These are phyloP conservation scores for Colletotrichum plurivorum DNA, from an alignment of 2,329 filamentous ascomycete species.

Conservation along the genomic window DNA sequence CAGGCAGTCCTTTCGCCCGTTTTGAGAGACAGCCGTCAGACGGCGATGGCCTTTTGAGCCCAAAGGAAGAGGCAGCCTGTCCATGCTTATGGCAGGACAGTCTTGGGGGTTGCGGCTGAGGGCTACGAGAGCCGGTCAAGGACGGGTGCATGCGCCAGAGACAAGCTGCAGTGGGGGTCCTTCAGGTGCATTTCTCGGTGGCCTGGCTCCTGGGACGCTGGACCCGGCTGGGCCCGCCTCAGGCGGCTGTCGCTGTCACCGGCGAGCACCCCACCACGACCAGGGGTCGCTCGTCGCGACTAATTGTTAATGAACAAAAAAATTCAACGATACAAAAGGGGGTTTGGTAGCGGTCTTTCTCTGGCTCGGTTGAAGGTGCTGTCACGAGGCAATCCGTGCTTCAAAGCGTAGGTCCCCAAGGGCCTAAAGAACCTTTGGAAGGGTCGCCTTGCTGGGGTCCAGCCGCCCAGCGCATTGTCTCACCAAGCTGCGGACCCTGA, in stretches of 20 bases:
- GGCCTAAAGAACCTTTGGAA: no score
- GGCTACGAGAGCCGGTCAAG: no score
- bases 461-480: slow-evolving; percentile 22
- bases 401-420: no score
- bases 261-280: not conserved
- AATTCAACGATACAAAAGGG: slow-evolving; percentile 3
- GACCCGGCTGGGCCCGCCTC: slow-evolving; percentile 14
- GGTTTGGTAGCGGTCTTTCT: not conserved
- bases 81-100: not conserved
- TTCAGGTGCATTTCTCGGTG: no score
- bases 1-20: slow-evolving; percentile 2
- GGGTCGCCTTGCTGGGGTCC: not conserved
- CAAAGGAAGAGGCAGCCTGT: not conserved
- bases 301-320: not conserved
- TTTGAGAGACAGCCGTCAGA: not conserved
- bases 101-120: no score
- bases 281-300: not conserved
- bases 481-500: slow-evolving; percentile 5
- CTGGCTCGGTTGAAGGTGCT: not conserved
- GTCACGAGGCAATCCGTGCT: no score
- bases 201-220: slow-evolving; percentile 3
- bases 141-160: no score
- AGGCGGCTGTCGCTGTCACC: slow-evolving; percentile 10
- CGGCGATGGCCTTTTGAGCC: not conserved
- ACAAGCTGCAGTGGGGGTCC: no score